Evolutionary conservation across 768 basidiomycete genomes (phyloP), one percentile per base, ranked within the genome.

Genomic region (Boletus vinaceobasis): DNA sequence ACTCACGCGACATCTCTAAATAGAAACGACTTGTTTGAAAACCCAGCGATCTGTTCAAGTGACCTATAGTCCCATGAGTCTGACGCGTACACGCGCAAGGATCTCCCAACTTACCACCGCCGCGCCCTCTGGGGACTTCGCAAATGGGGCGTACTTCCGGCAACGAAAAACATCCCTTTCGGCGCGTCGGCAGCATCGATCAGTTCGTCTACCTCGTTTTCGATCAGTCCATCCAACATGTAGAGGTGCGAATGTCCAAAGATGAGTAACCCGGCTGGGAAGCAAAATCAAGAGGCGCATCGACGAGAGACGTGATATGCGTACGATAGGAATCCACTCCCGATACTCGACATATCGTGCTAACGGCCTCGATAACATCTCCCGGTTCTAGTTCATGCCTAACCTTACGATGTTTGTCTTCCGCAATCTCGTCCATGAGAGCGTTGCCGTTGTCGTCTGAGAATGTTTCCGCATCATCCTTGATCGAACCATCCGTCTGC

Each of bases 281-380:
- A 48, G 19, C 35, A 40, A 37, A 13, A 62, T 36, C 32, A 60
- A 36, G 17, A 31, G n/a, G 21, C 17, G 15, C 29, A 13, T 38
- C 15, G 1, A 32, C n/a, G 37, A 46, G 39, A 33, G 14, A 57
- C 19, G 10, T 11, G 33, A 29, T 7, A 21, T n/a, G 33, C 88
- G 66, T 58, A 94, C 93, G 93, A 56, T 87, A 92, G 15, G 92
- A 91, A 70, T 97, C 95, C 5, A 98, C 91, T 1, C 94, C 95
- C 14, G 84, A 85, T 46, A 97, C 84, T 13, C 93, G 82, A 7
- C 91, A 90, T 44, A 95, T 90, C 11, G 94, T 98, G 49, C 80
- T 80, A 7, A 90, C 84, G 14, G 85, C 90, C 59, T 95, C 90
- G 35, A 98, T 90, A 8, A 93, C 81, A 67, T 98, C 94, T 4